Evolutionary conservation across 768 basidiomycete genomes (phyloP).

Genomic region (Lactarius trivialis): DNA sequence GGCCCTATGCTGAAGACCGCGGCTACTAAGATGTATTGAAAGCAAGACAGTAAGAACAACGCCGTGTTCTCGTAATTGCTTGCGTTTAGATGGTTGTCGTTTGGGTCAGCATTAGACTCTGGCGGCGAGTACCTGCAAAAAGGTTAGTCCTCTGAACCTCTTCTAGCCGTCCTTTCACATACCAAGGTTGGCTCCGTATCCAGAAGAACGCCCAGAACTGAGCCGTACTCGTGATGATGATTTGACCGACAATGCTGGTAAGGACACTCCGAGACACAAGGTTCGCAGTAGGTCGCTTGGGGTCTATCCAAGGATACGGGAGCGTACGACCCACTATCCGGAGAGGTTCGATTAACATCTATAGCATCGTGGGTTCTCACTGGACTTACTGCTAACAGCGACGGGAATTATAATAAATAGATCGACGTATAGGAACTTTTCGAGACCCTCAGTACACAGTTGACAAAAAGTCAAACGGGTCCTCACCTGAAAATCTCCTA

Average conservation of each 20-base stretch:
- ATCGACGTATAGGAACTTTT: slow-evolving; percentile 93
- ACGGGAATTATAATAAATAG: slow-evolving; percentile 96
- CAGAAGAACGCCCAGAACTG: slow-evolving; percentile 89
- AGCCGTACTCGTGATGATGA: slow-evolving; percentile 71
- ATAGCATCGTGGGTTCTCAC: slow-evolving; percentile 11
- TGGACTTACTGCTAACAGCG: slow-evolving; percentile 82
- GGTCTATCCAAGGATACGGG: slow-evolving; percentile 79
- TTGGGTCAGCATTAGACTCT: slow-evolving; percentile 33
- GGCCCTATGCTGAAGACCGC: slow-evolving; percentile 98
- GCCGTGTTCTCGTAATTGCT: slow-evolving; percentile 89
- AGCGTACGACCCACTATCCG: slow-evolving; percentile 86
- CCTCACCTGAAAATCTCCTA: slow-evolving; percentile 91
- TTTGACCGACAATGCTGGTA: slow-evolving; percentile 88
- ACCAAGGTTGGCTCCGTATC: slow-evolving; percentile 85
- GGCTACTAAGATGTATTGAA: slow-evolving; percentile 97
- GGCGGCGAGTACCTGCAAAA: slow-evolving; percentile 18
- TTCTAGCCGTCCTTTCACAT: slow-evolving; percentile 21
- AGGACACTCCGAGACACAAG: slow-evolving; percentile 94
- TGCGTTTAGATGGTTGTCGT: slow-evolving; percentile 68
- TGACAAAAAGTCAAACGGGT: not conserved
- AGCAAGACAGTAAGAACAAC: slow-evolving; percentile 90
- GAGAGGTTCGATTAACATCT: slow-evolving; percentile 17
- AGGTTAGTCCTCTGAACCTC: not conserved
- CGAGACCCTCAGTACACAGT: slow-evolving; percentile 16
- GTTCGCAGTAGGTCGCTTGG: slow-evolving; percentile 90